These are phyloP conservation scores for Aureobasidium namibiae DNA, from an alignment of 2,329 filamentous ascomycete species.

Conservation along the genomic window DNA sequence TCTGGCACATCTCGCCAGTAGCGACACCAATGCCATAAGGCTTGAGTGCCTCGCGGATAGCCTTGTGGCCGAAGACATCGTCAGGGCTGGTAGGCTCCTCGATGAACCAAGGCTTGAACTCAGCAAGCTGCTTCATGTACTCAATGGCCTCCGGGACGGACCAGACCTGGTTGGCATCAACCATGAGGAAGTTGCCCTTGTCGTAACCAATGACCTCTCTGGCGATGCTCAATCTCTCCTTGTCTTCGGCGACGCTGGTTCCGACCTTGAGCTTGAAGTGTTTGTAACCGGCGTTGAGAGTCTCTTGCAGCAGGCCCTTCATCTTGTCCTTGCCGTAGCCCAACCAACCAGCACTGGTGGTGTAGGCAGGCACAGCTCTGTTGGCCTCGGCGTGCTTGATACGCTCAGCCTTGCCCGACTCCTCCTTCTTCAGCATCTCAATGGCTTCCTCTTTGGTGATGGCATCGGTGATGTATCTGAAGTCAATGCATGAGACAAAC, in stretches of 20 bases:
- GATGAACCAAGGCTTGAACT: slow-evolving; percentile 89
- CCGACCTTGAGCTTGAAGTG: slow-evolving; percentile 94
- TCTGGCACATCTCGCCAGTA: slow-evolving; percentile 93
- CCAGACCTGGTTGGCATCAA: slow-evolving; percentile 91
- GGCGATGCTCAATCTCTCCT: slow-evolving; percentile 61
- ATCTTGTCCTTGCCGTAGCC: slow-evolving; percentile 85
- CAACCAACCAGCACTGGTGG: slow-evolving; percentile 85
- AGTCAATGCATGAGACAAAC: slow-evolving; percentile 82
- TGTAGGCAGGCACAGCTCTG: slow-evolving; percentile 80
- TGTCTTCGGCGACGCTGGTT: slow-evolving; percentile 62
- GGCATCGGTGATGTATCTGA: slow-evolving; percentile 91
- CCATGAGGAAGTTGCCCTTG: slow-evolving; percentile 77
- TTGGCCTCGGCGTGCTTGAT: slow-evolving; percentile 65
- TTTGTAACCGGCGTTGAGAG: slow-evolving; percentile 64
- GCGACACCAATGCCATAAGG: slow-evolving; percentile 73
- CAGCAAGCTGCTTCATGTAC: slow-evolving; percentile 73
- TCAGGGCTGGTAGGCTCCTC: slow-evolving; percentile 89
- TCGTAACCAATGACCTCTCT: slow-evolving; percentile 76
- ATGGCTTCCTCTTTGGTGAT: slow-evolving; percentile 79
- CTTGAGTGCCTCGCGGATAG: slow-evolving; percentile 70
- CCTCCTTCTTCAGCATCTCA: slow-evolving; percentile 56
- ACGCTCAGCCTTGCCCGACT: slow-evolving; percentile 60
- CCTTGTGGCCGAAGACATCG: slow-evolving; percentile 81
- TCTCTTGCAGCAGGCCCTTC: slow-evolving; percentile 64
- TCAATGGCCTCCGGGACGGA: slow-evolving; percentile 80